Percentiles rank a stretch among this genome's conserved stretches.
These are phyloP conservation scores for Thelonectria blattea DNA, from an alignment of 2,329 filamentous ascomycete genomes.

Conservation along the genomic window DNA sequence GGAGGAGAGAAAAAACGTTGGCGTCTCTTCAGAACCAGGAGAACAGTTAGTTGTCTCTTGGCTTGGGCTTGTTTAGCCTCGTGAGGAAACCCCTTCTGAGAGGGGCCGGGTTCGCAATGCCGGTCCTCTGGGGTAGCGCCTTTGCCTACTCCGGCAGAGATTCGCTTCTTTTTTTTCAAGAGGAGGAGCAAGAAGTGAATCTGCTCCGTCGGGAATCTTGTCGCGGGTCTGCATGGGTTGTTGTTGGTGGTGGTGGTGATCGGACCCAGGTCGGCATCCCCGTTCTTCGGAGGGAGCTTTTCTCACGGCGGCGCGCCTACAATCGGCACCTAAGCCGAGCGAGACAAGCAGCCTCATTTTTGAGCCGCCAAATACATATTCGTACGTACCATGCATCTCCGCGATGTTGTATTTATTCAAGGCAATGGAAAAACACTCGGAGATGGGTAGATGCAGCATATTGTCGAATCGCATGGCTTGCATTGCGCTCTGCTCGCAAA, in stretches of 20 bases:
- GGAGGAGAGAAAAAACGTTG: neutral
- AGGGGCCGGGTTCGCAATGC: conserved; percentile 12
- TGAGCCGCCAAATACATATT: neutral
- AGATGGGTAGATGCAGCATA: conserved; percentile 19
- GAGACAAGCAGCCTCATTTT: neutral
- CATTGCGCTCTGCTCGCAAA: conserved; percentile 20
- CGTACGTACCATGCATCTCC: neutral
- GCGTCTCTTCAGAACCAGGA: too few relatives aligned
- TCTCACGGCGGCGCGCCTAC: neutral
- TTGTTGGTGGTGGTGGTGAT: conserved; percentile 2
- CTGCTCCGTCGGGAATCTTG: neutral
- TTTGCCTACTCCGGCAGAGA: conserved; percentile 4
- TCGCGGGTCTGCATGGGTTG: conserved; percentile 9
- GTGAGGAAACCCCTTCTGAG: neutral
- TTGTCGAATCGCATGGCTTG: conserved; percentile 34
- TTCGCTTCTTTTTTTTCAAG: neutral
- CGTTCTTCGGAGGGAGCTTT: conserved; percentile 4
- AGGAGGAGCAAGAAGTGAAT: neutral
- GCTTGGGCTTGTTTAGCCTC: too few relatives aligned
- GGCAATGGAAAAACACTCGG: conserved; percentile 12
- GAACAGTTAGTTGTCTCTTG: too few relatives aligned
- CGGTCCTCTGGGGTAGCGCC: conserved; percentile 3
- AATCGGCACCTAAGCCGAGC: neutral
- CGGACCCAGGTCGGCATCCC: conserved; percentile 12
- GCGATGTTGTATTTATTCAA: neutral